Percentiles rank a stretch among this genome's conserved stretches.
These are phyloP conservation scores for Waltiozyma sp. DNA, from an alignment of 1,139 yeast genomes.

Conservation along the genomic window DNA sequence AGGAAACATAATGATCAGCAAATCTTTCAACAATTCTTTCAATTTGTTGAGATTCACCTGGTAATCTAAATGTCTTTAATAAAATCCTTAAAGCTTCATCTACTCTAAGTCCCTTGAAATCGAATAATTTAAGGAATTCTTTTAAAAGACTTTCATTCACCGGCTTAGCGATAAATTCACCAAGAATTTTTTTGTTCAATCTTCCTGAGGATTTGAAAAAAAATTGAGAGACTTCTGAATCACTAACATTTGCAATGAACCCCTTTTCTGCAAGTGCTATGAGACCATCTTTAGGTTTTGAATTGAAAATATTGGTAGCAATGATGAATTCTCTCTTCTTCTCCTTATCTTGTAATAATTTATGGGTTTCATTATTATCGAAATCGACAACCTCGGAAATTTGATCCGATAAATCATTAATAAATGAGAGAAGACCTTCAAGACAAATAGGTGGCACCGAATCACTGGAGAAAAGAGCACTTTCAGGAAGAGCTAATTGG, in stretches of 20 bases:
- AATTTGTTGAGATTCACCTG: slow-evolving; percentile 96
- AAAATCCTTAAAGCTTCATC: slow-evolving; percentile 87
- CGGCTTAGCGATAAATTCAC: slow-evolving; percentile 78
- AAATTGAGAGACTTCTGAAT: slow-evolving; percentile 56
- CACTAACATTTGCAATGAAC: slow-evolving; percentile 45
- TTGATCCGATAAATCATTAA: slow-evolving; percentile 56
- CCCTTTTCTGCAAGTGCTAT: slow-evolving; percentile 48
- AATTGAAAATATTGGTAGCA: slow-evolving; percentile 66
- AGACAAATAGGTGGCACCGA: slow-evolving; percentile 89
- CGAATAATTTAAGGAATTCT: slow-evolving; percentile 59
- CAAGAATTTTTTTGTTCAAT: slow-evolving; percentile 76
- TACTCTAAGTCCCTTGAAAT: slow-evolving; percentile 67
- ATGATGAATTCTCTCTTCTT: slow-evolving; percentile 62
- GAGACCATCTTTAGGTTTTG: slow-evolving; percentile 69
- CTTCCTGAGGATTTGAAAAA: slow-evolving; percentile 71
- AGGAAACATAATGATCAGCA: slow-evolving; percentile 64
- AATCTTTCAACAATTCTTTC: slow-evolving; percentile 84
- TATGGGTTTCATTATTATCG: neutral
- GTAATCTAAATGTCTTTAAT: slow-evolving; percentile 76
- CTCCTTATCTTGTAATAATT: slow-evolving; percentile 31
- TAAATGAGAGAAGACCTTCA: slow-evolving; percentile 70
- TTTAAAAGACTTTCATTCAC: slow-evolving; percentile 48
- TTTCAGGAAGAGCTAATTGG: slow-evolving; percentile 68
- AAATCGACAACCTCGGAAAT: slow-evolving; percentile 25
- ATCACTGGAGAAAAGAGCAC: slow-evolving; percentile 66